Evolutionary conservation across 148 eudicot genomes (phyloP), one percentile per base, ranked within the genome.

Genomic region (Bassia scoparia): DNA sequence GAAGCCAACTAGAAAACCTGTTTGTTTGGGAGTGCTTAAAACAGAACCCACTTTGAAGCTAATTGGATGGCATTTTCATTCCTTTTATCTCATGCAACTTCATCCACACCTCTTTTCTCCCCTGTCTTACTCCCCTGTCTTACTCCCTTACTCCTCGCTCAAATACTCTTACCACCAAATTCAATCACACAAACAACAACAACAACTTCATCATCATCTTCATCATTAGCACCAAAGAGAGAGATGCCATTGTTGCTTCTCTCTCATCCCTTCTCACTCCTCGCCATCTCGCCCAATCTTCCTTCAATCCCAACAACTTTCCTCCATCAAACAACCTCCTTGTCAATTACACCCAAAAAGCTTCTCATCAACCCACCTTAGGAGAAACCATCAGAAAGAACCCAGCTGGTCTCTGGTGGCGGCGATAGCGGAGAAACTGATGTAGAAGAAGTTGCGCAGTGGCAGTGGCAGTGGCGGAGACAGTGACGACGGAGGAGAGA

Each of bases 401-500:
- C 81, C 41, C 69, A 69, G 14, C 21, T 65, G 49, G 76, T 69
- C 77, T 53, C 81, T 33, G 67, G 71, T 6, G 78, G 81, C 0
- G 75, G 83, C 0, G 77, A 29, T 2, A 74, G 76, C 8, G 76
- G 70, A 21, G 79, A 83, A 0, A 72, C 16, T 4, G 70, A 0
- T 80, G 82, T 4, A 82, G 79, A 20, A 79, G 76, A n/a, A n/a
- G n/a, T n/a, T n/a, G n/a, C n/a, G 54, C 7, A 76, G 33, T 34
- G 84, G 44, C 5, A 41, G 46, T 41, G 76, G 23, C 2, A 75
- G 75, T 6, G 75, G 68, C 18, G 79, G 84, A 1, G 72, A 53
- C 7, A 76, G 30, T 20, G 84, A 7, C 66, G 72, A 0, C 79
- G 82, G 4, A 82, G 78, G 21, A 77, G 78, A 0, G 72, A 76